phyloP scores from a whole-genome alignment of 148 eudicot species.

The Polygonum aviculare region DNA sequence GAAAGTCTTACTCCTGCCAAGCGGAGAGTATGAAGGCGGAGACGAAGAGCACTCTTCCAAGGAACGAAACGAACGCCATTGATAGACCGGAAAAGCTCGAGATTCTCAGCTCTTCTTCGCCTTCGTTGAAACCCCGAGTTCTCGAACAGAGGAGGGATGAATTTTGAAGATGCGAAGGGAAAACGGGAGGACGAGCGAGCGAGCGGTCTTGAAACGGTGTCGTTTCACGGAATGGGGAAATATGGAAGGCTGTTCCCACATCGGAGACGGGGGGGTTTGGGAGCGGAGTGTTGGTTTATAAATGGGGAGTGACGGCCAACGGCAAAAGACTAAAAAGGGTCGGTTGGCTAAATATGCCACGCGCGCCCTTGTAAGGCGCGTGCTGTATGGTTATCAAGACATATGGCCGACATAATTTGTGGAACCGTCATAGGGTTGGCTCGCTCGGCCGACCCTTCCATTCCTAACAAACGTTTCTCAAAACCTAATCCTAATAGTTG shows the following conservation, averaged over 20 bases:
- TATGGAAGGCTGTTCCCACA: background rate
- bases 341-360: conserved; percentile 98
- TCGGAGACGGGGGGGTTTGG: background rate
- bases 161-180: background rate
- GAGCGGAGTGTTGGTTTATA: background rate
- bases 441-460: conserved; percentile 72
- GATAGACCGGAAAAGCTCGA: background rate
- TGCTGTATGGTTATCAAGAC: conserved; percentile 99
- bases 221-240: background rate
- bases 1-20: background rate
- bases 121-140: background rate
- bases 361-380: conserved; percentile 45
- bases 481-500: too few species aligned
- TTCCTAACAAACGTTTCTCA: background rate
- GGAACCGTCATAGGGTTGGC: conserved; percentile 69
- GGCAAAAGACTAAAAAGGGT: conserved; percentile 48
- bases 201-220: background rate
- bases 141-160: background rate
- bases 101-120: background rate
- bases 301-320: background rate
- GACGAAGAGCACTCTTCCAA: background rate
- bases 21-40: background rate
- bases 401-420: conserved; percentile 95
- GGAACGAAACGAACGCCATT: background rate
- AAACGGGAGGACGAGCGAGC: background rate